Conservation (phyloP, 805 yeast species). For the Lipomyces japonicus region DNA sequence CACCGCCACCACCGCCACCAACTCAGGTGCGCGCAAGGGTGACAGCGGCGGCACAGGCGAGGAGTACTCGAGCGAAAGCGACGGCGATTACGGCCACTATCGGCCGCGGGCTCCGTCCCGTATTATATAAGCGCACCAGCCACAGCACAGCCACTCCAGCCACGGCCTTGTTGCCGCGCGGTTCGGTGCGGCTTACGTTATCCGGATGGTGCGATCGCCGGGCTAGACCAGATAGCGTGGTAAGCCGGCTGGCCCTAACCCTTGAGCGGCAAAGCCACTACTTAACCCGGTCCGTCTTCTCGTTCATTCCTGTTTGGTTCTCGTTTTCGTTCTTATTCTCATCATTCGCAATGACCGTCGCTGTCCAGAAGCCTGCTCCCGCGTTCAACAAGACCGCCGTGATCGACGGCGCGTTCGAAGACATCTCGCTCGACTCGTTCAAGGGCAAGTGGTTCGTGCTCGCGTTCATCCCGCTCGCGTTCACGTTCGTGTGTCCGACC, state of each 20-base stretch:
- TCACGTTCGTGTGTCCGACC: constrained; percentile 99
- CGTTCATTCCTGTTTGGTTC: not conserved
- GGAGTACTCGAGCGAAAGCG: constrained; percentile 18
- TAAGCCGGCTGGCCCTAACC: too few species aligned
- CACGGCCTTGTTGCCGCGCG: not conserved
- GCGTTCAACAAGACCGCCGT: constrained; percentile 95
- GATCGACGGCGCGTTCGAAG: constrained; percentile 93
- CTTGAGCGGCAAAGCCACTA: too few species aligned
- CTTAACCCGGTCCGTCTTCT: not conserved
- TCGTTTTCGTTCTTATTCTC: not conserved
- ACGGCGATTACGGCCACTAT: constrained; percentile 17
- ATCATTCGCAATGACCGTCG: constrained; percentile 67
- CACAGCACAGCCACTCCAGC: too few species aligned
- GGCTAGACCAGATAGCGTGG: too few species aligned
- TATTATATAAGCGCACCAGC: too few species aligned
- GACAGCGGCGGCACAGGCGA: not conserved
- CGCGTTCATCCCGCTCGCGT: constrained; percentile 97
- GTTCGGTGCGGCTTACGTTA: too few species aligned
- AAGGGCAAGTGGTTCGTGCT: constrained; percentile 97
- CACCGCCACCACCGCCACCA: not conserved
- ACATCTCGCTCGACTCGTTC: constrained; percentile 88
- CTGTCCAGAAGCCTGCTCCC: constrained; percentile 95
- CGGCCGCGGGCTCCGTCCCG: constrained; percentile 24
- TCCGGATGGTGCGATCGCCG: too few species aligned
- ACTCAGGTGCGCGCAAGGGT: not conserved